Conservation (phyloP, 352 stramenopile genomes). For the Globisporangium sylvaticum region DNA sequence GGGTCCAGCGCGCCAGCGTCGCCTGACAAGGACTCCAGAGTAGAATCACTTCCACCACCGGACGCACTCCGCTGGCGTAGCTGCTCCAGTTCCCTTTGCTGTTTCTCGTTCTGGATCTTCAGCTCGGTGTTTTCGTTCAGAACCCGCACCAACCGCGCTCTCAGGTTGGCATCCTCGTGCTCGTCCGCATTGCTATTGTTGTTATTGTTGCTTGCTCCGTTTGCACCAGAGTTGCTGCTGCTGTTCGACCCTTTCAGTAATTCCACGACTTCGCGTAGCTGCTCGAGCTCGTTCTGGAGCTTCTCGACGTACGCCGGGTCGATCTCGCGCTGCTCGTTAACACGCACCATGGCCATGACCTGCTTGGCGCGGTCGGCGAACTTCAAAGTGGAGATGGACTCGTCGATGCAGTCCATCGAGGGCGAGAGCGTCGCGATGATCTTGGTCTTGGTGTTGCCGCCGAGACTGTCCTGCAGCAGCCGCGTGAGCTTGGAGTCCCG, state of each 20-base stretch:
- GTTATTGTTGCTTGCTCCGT: background rate
- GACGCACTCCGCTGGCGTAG: conserved; percentile 17
- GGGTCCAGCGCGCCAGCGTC: conserved; percentile 4
- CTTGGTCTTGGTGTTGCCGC: conserved; percentile 88
- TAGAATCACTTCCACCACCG: too few species aligned
- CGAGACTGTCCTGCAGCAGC: conserved; percentile 86
- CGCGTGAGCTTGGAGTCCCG: conserved; percentile 93
- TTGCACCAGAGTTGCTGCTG: background rate
- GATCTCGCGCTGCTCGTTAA: conserved; percentile 85
- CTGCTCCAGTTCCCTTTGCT: conserved; percentile 57
- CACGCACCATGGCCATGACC: conserved; percentile 82
- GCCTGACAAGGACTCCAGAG: background rate
- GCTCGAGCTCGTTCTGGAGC: conserved; percentile 79
- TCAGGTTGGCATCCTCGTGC: conserved; percentile 23
- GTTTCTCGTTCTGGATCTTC: conserved; percentile 49
- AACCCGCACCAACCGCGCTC: conserved; percentile 35
- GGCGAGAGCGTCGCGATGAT: conserved; percentile 91
- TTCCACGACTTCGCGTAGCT: conserved; percentile 63
- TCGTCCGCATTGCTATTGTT: conserved; percentile 25
- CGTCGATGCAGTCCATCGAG: conserved; percentile 80
- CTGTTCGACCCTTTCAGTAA: conserved; percentile 30
- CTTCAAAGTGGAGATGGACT: conserved; percentile 92
- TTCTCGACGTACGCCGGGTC: conserved; percentile 86
- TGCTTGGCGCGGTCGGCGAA: conserved; percentile 92
- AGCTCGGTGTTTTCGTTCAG: conserved; percentile 72